Evolutionary conservation across 371 early-diverging fungal genomes (phyloP).

Genomic region (Mortierella sp.): DNA sequence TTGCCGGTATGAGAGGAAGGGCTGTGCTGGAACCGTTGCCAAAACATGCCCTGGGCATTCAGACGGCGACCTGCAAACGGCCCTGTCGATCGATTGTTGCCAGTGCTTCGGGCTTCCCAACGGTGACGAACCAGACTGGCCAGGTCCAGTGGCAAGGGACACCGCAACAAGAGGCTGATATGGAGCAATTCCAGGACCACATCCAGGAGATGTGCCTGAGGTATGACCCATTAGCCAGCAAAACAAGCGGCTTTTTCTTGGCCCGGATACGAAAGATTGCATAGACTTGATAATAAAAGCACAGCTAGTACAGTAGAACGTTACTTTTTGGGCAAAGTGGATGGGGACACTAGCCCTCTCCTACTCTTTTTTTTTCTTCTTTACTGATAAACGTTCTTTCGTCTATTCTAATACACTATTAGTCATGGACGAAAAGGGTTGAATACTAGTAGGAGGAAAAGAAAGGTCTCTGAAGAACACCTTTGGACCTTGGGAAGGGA

Average conservation of each 20-base stretch:
- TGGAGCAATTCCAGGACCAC: slow-evolving; percentile 35
- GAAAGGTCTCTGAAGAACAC: background rate
- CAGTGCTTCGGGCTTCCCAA: slow-evolving; percentile 24
- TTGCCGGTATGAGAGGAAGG: slow-evolving; percentile 63
- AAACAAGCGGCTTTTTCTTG: slow-evolving; percentile 83
- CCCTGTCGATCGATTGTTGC: slow-evolving; percentile 40
- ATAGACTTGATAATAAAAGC: slow-evolving; percentile 14
- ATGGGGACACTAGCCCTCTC: background rate
- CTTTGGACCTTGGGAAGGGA: background rate
- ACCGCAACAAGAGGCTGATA: slow-evolving; percentile 30
- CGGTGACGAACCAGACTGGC: background rate
- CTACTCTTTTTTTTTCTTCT: background rate
- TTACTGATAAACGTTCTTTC: background rate
- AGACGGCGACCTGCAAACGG: slow-evolving; percentile 41
- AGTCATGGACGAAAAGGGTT: background rate
- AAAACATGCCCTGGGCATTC: slow-evolving; percentile 45
- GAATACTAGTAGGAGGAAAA: background rate
- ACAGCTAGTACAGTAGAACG: background rate
- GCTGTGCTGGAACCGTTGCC: slow-evolving; percentile 49
- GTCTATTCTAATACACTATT: slow-evolving; percentile 21
- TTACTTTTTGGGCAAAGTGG: background rate
- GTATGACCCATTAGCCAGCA: slow-evolving; percentile 75
- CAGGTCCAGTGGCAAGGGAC: slow-evolving; percentile 24
- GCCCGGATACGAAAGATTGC: slow-evolving; percentile 74
- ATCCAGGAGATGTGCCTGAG: slow-evolving; percentile 60